A percentile compares a stretch with the other conserved stretches of the same genome.
Conservation (phyloP, 306 rosid genomes). For the Dryas drummondii region DNA sequence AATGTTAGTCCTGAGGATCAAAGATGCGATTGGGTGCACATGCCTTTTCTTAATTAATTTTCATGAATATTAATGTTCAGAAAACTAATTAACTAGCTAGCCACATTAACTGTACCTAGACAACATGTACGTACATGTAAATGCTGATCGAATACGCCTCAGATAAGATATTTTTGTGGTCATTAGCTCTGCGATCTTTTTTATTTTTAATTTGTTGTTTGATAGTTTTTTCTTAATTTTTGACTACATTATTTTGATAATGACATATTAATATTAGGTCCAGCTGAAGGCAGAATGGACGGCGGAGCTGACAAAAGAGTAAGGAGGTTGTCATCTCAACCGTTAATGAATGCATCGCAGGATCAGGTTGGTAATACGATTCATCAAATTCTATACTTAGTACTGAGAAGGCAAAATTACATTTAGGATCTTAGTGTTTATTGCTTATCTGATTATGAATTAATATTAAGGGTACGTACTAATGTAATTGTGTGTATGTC, state of each 20-base stretch:
- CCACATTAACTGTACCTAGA: background rate
- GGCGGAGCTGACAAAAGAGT: constrained; percentile 37
- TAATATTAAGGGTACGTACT: too few species aligned
- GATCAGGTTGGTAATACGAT: constrained; percentile 54
- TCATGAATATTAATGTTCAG: too few species aligned
- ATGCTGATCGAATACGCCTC: constrained; percentile 24
- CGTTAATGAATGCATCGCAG: constrained; percentile 30
- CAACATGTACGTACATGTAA: background rate
- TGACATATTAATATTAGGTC: constrained; percentile 11
- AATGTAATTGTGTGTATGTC: background rate
- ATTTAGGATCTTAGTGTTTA: too few species aligned
- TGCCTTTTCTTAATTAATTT: too few species aligned
- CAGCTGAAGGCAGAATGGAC: constrained; percentile 18
- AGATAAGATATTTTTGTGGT: constrained; percentile 56
- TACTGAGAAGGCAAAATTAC: too few species aligned
- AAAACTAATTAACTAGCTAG: too few species aligned
- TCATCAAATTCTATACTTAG: too few species aligned
- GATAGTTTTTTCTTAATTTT: background rate
- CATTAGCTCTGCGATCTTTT: background rate
- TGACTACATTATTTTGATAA: background rate
- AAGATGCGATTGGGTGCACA: too few species aligned
- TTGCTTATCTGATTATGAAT: too few species aligned
- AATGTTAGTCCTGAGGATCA: too few species aligned
- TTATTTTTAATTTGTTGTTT: background rate
- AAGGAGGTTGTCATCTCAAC: constrained; percentile 41